Evolutionary conservation across 345 rosid species (phyloP).

Genomic region (Citrus australasica): DNA sequence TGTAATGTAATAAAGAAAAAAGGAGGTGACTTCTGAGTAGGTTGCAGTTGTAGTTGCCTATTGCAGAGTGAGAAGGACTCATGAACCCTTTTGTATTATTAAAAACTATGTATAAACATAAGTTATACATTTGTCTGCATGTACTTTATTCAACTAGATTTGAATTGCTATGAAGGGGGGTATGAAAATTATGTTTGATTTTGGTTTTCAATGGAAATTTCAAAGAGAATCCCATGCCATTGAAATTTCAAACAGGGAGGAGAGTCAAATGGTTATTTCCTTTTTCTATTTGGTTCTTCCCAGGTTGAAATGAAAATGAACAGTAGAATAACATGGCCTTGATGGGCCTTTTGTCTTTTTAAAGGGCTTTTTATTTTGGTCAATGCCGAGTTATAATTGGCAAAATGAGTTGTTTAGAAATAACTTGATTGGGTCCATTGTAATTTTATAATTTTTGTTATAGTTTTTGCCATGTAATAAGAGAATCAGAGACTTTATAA

Average conservation of each 20-base stretch:
- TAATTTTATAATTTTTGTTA: not conserved
- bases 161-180: too few species aligned
- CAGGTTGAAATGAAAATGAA: not conserved
- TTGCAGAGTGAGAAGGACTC: not conserved
- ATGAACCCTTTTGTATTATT: not conserved
- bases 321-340: not conserved
- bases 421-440: not conserved
- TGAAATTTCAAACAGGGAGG: too few species aligned
- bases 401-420: not conserved
- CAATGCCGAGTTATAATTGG: not conserved
- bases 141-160: not conserved
- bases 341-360: not conserved
- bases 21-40: not conserved
- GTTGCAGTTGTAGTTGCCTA: not conserved
- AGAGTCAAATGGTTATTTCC: not conserved
- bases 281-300: not conserved
- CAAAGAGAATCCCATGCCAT: not conserved
- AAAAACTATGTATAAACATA: too few species aligned
- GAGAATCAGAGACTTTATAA: too few species aligned
- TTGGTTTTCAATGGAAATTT: not conserved
- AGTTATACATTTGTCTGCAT: too few species aligned
- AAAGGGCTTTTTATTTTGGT: not conserved
- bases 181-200: not conserved
- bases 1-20: conserved; percentile 14
- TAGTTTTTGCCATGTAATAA: too few species aligned